phyloP scores from a whole-genome alignment of 306 rosid genomes.

The Cucurbita moschata region DNA sequence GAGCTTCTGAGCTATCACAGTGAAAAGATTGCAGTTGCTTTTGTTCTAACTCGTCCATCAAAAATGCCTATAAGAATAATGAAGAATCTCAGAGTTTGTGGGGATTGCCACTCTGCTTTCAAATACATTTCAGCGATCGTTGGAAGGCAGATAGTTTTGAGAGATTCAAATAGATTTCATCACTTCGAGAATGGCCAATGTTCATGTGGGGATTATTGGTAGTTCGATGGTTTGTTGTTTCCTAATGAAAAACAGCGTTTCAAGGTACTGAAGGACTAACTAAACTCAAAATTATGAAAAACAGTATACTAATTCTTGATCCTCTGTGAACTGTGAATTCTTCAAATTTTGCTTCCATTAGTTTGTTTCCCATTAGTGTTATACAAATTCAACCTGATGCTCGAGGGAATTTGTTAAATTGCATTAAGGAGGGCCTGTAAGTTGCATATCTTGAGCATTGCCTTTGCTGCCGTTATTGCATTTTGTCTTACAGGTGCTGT shows the following conservation, averaged over 20 bases:
- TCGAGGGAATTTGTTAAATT: not conserved
- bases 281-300: too few species aligned
- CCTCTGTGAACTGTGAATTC: not conserved
- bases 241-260: not conserved
- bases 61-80: conserved; percentile 74
- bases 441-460: not conserved
- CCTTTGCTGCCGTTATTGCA: not conserved
- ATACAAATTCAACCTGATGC: not conserved
- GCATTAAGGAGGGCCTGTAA: not conserved
- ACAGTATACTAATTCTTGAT: not conserved
- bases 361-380: not conserved
- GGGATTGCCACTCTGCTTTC: conserved; percentile 87
- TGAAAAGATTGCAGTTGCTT: conserved; percentile 80
- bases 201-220: conserved; percentile 87
- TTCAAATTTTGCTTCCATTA: not conserved
- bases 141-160: conserved; percentile 47
- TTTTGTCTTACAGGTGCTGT: not conserved
- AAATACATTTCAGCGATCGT: conserved; percentile 66
- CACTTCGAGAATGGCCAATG: conserved; percentile 66
- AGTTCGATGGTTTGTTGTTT: not conserved
- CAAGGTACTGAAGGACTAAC: not conserved
- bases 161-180: conserved; percentile 82
- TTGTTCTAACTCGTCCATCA: conserved; percentile 67
- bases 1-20: conserved; percentile 76
- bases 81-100: conserved; percentile 86